Evolutionary conservation across 331 rosid species (phyloP).

Genomic region (Saraca asoca): DNA sequence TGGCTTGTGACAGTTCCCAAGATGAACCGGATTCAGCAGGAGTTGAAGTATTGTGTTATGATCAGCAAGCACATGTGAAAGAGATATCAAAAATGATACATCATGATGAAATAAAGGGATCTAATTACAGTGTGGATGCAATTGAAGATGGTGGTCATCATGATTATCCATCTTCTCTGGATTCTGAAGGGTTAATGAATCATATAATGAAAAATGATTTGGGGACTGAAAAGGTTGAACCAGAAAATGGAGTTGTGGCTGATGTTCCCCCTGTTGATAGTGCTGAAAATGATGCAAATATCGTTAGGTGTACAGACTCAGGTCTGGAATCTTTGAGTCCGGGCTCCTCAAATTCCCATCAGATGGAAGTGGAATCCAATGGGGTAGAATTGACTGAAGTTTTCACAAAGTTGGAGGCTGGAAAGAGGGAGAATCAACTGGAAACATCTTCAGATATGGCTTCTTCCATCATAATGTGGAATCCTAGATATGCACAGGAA

Average conservation of each 20-base stretch:
- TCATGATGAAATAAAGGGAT: conserved; percentile 40
- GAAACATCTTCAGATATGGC: conserved; percentile 37
- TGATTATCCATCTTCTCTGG: conserved; percentile 42
- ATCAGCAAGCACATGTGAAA: conserved; percentile 35
- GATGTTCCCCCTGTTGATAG: conserved; percentile 35
- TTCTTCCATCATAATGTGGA: conserved; percentile 33
- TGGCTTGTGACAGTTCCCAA: conserved; percentile 37
- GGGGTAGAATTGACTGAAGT: conserved; percentile 47
- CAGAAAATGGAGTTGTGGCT: conserved; percentile 40
- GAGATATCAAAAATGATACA: conserved; percentile 41
- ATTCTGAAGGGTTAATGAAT: conserved; percentile 33
- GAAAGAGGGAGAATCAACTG: conserved; percentile 28
- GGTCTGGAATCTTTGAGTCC: conserved; percentile 36
- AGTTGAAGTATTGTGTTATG: conserved; percentile 31
- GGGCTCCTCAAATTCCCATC: conserved; percentile 33
- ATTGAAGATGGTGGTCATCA: conserved; percentile 39
- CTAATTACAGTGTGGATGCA: conserved; percentile 37
- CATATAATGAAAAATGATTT: conserved; percentile 35
- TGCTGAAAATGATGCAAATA: conserved; percentile 38
- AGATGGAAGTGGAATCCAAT: conserved; percentile 40
- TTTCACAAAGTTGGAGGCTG: conserved; percentile 45
- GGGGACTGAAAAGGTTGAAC: conserved; percentile 38
- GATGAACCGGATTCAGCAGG: conserved; percentile 44
- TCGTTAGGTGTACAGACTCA: conserved; percentile 32
- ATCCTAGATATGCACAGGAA: conserved; percentile 37